Evolutionary conservation across 2,329 filamentous ascomycete species (phyloP).

Genomic region (Penicillium sp.): DNA sequence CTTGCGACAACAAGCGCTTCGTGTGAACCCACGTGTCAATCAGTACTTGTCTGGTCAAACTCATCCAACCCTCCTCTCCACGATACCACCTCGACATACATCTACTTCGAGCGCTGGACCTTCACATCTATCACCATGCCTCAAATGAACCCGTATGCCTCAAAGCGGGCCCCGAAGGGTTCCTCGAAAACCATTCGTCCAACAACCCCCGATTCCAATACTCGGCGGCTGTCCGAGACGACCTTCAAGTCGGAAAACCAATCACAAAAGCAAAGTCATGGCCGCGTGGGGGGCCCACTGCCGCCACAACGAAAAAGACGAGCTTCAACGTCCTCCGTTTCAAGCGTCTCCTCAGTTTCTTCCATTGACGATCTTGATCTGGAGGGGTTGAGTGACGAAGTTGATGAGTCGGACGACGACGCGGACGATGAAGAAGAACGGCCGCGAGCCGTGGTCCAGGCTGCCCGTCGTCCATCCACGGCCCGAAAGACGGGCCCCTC

Average conservation of each 20-base stretch:
- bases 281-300: slow-evolving; percentile 16
- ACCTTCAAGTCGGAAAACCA: slow-evolving; percentile 18
- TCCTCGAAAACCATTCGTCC: slow-evolving; percentile 22
- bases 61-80: not conserved
- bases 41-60: not conserved
- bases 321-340: slow-evolving; percentile 32
- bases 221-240: slow-evolving; percentile 18
- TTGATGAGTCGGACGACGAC: slow-evolving; percentile 34
- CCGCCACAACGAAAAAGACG: slow-evolving; percentile 30
- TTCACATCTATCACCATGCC: slow-evolving; percentile 12
- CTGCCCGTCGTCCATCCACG: slow-evolving; percentile 30
- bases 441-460: slow-evolving; percentile 38
- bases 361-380: slow-evolving; percentile 25
- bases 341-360: slow-evolving; percentile 34
- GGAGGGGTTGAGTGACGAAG: slow-evolving; percentile 27
- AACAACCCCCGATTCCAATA: slow-evolving; percentile 20
- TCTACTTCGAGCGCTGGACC: not conserved
- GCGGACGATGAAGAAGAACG: slow-evolving; percentile 41
- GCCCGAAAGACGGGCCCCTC: slow-evolving; percentile 39
- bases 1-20: too few relatives aligned
- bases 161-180: slow-evolving; percentile 24
- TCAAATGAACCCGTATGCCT: slow-evolving; percentile 21
- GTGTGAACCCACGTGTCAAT: too few relatives aligned
- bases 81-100: not conserved
- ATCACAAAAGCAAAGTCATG: slow-evolving; percentile 23